Conservation (phyloP, 345 rosid species). For the Pistacia vera region DNA sequence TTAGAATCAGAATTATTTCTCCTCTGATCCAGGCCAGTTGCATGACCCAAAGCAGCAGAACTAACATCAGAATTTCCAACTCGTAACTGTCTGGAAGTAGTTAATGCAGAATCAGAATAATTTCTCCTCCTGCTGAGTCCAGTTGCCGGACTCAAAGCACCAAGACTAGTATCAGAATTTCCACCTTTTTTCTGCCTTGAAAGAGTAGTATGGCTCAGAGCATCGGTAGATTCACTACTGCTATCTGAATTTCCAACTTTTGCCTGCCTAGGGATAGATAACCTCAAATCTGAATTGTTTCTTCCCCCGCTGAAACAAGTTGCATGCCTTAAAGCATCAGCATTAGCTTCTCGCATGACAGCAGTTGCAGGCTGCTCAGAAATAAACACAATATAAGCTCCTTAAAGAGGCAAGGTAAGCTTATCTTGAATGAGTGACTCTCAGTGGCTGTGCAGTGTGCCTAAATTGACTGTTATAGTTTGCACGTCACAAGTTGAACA, state of each 20-base stretch:
- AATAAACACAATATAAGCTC: slow-evolving; percentile 14
- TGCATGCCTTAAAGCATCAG: slow-evolving; percentile 15
- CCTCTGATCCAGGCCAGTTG: slow-evolving; percentile 14
- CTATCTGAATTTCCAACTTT: slow-evolving; percentile 7
- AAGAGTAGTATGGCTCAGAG: neutral
- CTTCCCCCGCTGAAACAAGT: neutral
- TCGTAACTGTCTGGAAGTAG: slow-evolving; percentile 11
- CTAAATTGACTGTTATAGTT: neutral
- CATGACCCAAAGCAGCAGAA: slow-evolving; percentile 20
- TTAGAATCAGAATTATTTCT: slow-evolving; percentile 22
- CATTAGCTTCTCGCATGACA: slow-evolving; percentile 16
- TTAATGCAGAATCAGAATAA: slow-evolving; percentile 14
- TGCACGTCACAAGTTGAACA: neutral
- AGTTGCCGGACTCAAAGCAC: slow-evolving; percentile 6
- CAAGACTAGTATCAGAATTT: slow-evolving; percentile 12
- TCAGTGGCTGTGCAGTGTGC: neutral
- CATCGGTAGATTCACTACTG: neutral
- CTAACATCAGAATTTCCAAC: slow-evolving; percentile 19
- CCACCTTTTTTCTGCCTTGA: neutral
- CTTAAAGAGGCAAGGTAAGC: slow-evolving; percentile 7
- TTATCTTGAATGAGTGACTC: slow-evolving; percentile 2
- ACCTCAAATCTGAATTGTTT: neutral
- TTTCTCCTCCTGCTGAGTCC: slow-evolving; percentile 11
- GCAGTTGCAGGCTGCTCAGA: slow-evolving; percentile 35
- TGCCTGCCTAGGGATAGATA: neutral